These are phyloP conservation scores for Termitomyces bulborhizus DNA, from an alignment of 768 basidiomycete genomes.

Conservation along the genomic window DNA sequence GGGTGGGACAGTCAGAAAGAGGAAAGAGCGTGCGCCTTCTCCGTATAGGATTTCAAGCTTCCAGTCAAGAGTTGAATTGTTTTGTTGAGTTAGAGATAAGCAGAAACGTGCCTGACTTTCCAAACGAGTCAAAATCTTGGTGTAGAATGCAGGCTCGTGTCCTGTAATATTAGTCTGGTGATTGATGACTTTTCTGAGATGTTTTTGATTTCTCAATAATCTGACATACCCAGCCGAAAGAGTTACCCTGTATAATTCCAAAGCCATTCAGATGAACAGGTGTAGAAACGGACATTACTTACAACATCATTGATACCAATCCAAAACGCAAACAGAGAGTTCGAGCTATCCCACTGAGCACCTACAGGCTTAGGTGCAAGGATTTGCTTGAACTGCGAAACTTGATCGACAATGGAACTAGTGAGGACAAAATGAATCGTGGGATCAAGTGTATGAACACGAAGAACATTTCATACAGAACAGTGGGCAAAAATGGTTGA, in stretches of 20 bases:
- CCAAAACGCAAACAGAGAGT: slow-evolving; percentile 57
- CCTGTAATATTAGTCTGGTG: slow-evolving; percentile 29
- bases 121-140: slow-evolving; percentile 26
- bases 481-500: slow-evolving; percentile 39
- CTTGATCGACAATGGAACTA: slow-evolving; percentile 51
- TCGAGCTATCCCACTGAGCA: slow-evolving; percentile 44
- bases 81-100: background rate
- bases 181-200: background rate
- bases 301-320: slow-evolving; percentile 64
- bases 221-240: slow-evolving; percentile 36
- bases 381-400: slow-evolving; percentile 42
- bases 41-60: slow-evolving; percentile 43
- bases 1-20: slow-evolving; percentile 59
- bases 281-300: slow-evolving; percentile 12
- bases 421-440: background rate
- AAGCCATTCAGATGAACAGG: slow-evolving; percentile 1
- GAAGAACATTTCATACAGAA: slow-evolving; percentile 24
- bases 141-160: slow-evolving; percentile 26
- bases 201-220: background rate
- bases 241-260: slow-evolving; percentile 33
- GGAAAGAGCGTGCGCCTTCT: slow-evolving; percentile 50
- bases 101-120: slow-evolving; percentile 22
- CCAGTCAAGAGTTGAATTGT: background rate
- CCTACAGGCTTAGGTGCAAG: slow-evolving; percentile 36
- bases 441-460: background rate